Percentiles rank a stretch among this genome's conserved stretches.
Conservation (phyloP, 306 rosid species). For the Alnus rubra region DNA sequence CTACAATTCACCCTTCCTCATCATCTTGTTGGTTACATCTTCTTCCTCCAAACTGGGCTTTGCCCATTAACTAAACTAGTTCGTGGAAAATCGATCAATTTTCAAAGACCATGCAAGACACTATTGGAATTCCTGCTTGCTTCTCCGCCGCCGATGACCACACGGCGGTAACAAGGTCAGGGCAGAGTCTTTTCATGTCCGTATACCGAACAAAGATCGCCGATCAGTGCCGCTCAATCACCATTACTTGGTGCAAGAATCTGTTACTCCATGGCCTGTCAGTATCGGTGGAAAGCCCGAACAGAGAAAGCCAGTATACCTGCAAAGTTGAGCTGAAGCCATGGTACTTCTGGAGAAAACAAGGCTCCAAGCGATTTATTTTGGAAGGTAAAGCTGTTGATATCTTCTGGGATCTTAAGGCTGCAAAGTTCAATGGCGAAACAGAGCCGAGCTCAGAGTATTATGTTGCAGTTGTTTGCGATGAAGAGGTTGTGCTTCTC, state of each 20-base stretch:
- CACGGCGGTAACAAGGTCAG: conserved; percentile 61
- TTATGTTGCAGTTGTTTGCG: conserved; percentile 80
- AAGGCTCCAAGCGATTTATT: conserved; percentile 63
- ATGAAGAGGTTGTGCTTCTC: conserved; percentile 72
- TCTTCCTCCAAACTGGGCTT: conserved; percentile 14
- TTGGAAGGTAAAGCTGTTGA: conserved; percentile 58
- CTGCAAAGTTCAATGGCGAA: conserved; percentile 68
- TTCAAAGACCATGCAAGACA: conserved; percentile 55
- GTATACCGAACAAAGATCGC: conserved; percentile 70
- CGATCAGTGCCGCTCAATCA: conserved; percentile 66
- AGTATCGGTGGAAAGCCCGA: conserved; percentile 63
- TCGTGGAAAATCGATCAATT: conserved; percentile 3
- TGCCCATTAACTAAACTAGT: not conserved
- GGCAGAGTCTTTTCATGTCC: conserved; percentile 77
- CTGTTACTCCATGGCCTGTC: conserved; percentile 71
- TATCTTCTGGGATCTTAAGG: conserved; percentile 79
- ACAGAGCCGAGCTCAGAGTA: conserved; percentile 82
- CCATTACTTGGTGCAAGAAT: conserved; percentile 81
- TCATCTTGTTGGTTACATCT: not conserved
- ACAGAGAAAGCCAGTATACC: conserved; percentile 60
- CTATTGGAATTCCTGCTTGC: conserved; percentile 76
- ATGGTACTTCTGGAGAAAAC: conserved; percentile 89
- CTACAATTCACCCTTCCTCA: conserved; percentile 25
- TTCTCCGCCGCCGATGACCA: conserved; percentile 59
- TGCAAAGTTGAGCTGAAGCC: conserved; percentile 94